Conservation (phyloP, 768 basidiomycete species). For the Leccinellum luteum region DNA sequence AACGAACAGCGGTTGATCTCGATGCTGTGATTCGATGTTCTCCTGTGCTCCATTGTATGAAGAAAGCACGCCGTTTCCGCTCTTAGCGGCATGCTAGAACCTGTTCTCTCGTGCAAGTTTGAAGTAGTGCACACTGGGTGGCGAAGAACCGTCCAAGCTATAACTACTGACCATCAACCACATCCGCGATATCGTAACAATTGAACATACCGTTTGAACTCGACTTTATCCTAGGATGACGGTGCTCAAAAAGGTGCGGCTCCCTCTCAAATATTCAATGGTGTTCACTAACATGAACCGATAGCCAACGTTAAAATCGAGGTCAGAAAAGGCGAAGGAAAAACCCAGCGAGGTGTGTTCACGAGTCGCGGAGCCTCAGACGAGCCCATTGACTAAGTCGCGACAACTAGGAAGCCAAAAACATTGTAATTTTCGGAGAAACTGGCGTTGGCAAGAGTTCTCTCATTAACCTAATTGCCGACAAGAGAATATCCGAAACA, state of each 20-base stretch:
- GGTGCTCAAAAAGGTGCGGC: slow-evolving; percentile 6
- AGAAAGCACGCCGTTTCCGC: background rate
- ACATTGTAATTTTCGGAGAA: slow-evolving; percentile 6
- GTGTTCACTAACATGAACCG: slow-evolving; percentile 1
- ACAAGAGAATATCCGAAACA: slow-evolving; percentile 6
- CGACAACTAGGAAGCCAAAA: slow-evolving; percentile 9
- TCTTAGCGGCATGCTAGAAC: background rate
- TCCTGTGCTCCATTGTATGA: background rate
- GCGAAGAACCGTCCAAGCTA: slow-evolving; percentile 1
- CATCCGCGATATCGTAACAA: background rate
- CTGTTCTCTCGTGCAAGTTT: background rate
- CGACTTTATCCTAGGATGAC: background rate
- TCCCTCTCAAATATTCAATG: background rate
- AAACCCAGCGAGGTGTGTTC: slow-evolving; percentile 11
- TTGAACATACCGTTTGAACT: background rate
- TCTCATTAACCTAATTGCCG: slow-evolving; percentile 21
- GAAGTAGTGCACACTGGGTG: slow-evolving; percentile 7
- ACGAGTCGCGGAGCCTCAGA: background rate
- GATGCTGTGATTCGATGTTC: background rate
- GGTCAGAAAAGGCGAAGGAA: background rate
- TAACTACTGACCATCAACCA: slow-evolving; percentile 7
- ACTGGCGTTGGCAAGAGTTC: slow-evolving; percentile 1
- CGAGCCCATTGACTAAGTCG: background rate
- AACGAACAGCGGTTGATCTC: too few relatives aligned
- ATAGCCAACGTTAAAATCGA: background rate